Base-by-base conservation (phyloP, 768 basidiomycete genomes). In the Pleurotus salmoneostramineus region DNA sequence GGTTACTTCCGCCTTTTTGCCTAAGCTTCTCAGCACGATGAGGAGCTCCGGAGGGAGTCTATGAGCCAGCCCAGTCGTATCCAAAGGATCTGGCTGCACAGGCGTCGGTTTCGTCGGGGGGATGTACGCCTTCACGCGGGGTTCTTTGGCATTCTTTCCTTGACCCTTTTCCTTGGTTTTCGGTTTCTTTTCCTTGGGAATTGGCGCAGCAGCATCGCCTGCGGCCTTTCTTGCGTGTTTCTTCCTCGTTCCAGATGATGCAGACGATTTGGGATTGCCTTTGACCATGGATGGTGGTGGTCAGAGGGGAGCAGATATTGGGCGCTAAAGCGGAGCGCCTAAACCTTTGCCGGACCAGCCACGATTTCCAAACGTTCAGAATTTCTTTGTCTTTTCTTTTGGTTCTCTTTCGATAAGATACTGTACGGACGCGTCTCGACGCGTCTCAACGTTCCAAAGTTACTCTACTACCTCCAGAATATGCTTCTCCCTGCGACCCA, bases 1-100 rank as follows among this genome's bases (percentile, higher is more conserved):
- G 1, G 96, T 98, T 32, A 93, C 80, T 31, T 82, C 80, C 57
- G 95, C 93, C 74, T 96, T 96, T 82, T 98, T 98, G 31, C 83
- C 85, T 52, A 98, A 76, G 61, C 83, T 81, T 50, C 93, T 75
- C 55, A 98, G 78, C 2, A 94, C 81, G 48, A 98, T 84, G 5
- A 95, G 78, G 17, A 98, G 76, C 31, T 94, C 93, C 1, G 94
- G 82, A 0, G 92, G 91, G 3, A 97, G 71, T 10, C 74, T 73
- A 64, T 84, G 83, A 2, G 84, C 88, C 4, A 96, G 78, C 0
- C 93, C 94, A 3, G 85, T 83, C 1, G 87, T 84, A 65, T 97
- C 94, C 40, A 98, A 76, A 1, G 95, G 95, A 77, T 98, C 94
- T 17, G 83, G 90, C 50, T 83, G 81, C 0, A 83, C 74, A 6